Conservation (phyloP, 495 filamentous ascomycete genomes). For the Hypoxylon rickii region DNA sequence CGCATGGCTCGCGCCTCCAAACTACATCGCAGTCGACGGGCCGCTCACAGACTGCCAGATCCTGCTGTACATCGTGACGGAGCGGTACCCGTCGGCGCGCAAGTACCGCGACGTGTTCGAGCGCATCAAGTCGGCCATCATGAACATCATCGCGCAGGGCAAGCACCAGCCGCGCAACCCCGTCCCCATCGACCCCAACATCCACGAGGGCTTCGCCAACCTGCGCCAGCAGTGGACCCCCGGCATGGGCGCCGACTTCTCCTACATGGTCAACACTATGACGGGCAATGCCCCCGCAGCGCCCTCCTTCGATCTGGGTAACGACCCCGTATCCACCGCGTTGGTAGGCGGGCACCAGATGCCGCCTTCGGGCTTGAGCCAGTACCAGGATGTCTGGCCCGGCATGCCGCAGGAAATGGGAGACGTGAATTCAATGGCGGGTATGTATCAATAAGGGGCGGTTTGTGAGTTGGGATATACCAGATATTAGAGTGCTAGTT, state of each 20-base stretch:
- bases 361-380: slow-evolving; percentile 8
- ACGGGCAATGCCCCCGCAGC: slow-evolving; percentile 25
- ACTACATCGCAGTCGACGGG: slow-evolving; percentile 32
- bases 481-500: too few species aligned
- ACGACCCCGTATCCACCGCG: slow-evolving; percentile 6
- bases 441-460: slow-evolving; percentile 17
- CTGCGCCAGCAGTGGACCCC: slow-evolving; percentile 26
- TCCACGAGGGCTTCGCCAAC: slow-evolving; percentile 29
- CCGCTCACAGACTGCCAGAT: slow-evolving; percentile 51
- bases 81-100: slow-evolving; percentile 56
- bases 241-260: slow-evolving; percentile 29
- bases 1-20: slow-evolving; percentile 37
- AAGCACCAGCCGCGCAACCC: slow-evolving; percentile 40
- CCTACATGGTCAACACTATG: slow-evolving; percentile 38
- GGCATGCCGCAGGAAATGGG: slow-evolving; percentile 16
- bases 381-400: slow-evolving; percentile 23
- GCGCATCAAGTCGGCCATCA: slow-evolving; percentile 38
- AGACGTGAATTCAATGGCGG: slow-evolving; percentile 16
- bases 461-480: too few species aligned
- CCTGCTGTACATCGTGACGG: slow-evolving; percentile 59
- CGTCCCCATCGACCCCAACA: slow-evolving; percentile 32
- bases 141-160: slow-evolving; percentile 35
- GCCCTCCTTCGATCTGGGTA: slow-evolving; percentile 12
- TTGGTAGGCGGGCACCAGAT: slow-evolving; percentile 7
- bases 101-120: slow-evolving; percentile 62